Evolutionary conservation across 805 yeast species (phyloP), one percentile per base, ranked within the genome.

Genomic region (Millerozyma miso): DNA sequence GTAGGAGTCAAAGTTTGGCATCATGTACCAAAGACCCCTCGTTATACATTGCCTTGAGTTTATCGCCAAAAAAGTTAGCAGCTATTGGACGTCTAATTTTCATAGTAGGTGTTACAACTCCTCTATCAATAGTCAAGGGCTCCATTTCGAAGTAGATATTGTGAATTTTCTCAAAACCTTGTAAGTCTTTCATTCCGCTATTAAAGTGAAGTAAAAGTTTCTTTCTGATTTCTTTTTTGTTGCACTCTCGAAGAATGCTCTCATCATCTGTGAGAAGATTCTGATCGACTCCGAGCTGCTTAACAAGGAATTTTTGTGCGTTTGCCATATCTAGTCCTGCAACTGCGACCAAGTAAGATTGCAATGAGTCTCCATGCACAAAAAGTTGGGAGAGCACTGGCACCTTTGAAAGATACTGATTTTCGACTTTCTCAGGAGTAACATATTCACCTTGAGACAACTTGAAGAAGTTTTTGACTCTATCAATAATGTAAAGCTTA

Each of bases 381-480:
- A 72, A 82, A 12, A 78, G 53, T 60, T 83, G 88, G 3, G 73
- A 55, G 14, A 80, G 55, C 2, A 60, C 33, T 1, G 84, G 73
- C 51, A 76, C 73, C 19, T 70, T 64, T 0, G 84, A 69, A 31
- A 80, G 58, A 58, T 84, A 83, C 13, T 66, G 62, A 53, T 80
- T 82, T 56, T 85, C 91, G 50, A 85, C 78, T 60, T 78, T 82
- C 54, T 85, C 93, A 15, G 88, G 86, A 0, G 88, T 84, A 42
- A 85, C 76, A 59, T 84, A 85, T 62, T 69, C 75, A 43, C 75
- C 75, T 49, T 69, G 74, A 4, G 74, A 57, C 49, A 69, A 63
- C 49, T 85, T 85, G 71, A 84, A 85, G 65, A 85, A 84, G 63
- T 85, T 85, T 68, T 85, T 85, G 33, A 85, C 88, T 47, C 93